Evolutionary conservation across 257 asterid species (phyloP).

Genomic region (Verbascum thapsus): DNA sequence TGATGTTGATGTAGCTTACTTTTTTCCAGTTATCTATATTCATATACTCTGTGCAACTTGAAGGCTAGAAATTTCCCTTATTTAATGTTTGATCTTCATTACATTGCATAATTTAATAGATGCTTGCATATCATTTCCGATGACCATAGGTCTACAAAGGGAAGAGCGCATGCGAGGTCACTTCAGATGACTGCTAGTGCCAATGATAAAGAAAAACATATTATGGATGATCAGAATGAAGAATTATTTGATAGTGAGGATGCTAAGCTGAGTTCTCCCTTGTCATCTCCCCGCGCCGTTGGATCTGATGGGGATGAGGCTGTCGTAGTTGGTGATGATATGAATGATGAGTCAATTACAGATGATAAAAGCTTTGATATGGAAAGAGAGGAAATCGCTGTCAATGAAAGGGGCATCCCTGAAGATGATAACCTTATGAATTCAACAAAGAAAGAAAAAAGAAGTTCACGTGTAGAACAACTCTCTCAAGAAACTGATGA

Average conservation of each 20-base stretch:
- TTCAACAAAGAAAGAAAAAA: constrained; percentile 45
- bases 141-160: constrained; percentile 52
- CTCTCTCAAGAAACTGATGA: constrained; percentile 60
- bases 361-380: constrained; percentile 45
- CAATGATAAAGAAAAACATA: constrained; percentile 39
- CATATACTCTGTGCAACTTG: constrained; percentile 3
- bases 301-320: constrained; percentile 52
- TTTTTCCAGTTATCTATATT: constrained; percentile 4
- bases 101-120: constrained; percentile 11
- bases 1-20: neutral
- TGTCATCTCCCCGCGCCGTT: constrained; percentile 45
- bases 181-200: constrained; percentile 43
- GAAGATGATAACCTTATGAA: constrained; percentile 43
- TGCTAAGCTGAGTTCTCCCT: constrained; percentile 46
- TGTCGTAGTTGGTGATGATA: constrained; percentile 43
- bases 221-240: constrained; percentile 40
- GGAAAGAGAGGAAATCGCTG: constrained; percentile 46
- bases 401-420: constrained; percentile 38
- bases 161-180: constrained; percentile 44
- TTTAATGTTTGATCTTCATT: neutral
- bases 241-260: constrained; percentile 50
- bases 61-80: neutral
- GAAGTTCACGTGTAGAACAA: constrained; percentile 46
- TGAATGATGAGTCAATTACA: constrained; percentile 41
- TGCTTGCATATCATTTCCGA: constrained; percentile 12